Evolutionary conservation across 306 rosid species (phyloP).

Genomic region (Echinosophora koreensis): DNA sequence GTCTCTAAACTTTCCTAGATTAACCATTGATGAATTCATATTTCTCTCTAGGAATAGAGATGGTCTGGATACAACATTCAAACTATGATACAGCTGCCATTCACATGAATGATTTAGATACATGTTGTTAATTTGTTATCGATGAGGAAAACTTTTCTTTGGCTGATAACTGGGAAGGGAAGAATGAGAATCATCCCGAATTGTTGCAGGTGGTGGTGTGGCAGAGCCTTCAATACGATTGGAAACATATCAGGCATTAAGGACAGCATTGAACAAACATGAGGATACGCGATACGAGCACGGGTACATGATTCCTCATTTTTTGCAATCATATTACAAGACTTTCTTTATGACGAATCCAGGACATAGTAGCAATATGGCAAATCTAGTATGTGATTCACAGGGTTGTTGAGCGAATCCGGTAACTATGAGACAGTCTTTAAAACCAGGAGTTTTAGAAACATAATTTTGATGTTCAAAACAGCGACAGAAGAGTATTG

Average conservation of each 20-base stretch:
- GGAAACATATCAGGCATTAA: slow-evolving; percentile 8
- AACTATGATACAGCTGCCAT: background rate
- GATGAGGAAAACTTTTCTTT: background rate
- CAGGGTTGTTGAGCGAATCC: background rate
- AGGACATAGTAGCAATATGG: no score
- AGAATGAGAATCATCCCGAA: background rate
- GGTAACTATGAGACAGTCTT: background rate
- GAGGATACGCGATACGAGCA: no score
- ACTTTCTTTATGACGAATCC: no score
- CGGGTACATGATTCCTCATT: no score
- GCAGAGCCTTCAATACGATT: slow-evolving; percentile 4
- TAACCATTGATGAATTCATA: background rate
- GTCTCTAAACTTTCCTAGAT: background rate
- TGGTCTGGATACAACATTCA: background rate
- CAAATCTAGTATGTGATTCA: no score
- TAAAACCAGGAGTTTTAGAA: slow-evolving; percentile 3
- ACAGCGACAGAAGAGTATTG: background rate
- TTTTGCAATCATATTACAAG: no score
- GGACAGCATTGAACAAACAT: background rate
- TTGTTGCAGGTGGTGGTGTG: background rate
- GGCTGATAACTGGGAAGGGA: background rate
- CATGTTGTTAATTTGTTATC: background rate
- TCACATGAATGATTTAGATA: background rate
- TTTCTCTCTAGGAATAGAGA: slow-evolving; percentile 2
- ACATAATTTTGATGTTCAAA: background rate